Evolutionary conservation across 2,329 filamentous ascomycete species (phyloP), one percentile per base, ranked within the genome.

Genomic region (Cercospora sesami): DNA sequence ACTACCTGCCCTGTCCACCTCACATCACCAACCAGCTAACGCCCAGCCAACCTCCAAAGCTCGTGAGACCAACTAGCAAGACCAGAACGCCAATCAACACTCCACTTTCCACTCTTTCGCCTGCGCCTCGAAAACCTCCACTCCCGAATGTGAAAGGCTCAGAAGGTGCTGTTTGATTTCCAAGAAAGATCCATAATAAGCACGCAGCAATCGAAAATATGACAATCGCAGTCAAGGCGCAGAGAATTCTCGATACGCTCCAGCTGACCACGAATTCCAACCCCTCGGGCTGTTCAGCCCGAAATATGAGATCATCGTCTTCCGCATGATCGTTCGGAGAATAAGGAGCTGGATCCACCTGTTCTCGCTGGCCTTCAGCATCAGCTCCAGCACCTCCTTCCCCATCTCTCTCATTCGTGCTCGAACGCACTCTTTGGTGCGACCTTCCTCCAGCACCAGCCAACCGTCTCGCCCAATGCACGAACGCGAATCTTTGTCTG

Each of bases 381-480:
- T 61, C 58, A 21, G 21, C 18, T 8, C 28, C 36, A 10, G 21
- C 12, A 30, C 51, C 39, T 4, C 45, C 51, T 33, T 63, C 58
- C 48, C 64, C 42, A 36, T 69, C 9, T 23, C 68, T 48, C 18
- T 69, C 53, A 23, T 39, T 28, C 39, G 23, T 42, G 14, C 23
- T 33, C n/a, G 63, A 42, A 4, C 21, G 59, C 18, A 63, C 48
- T 31, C 65, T 26, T 21, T 57, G 59, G 23, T 30, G 69, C 12
- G 75, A 71, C 39, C 72, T 71, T 57, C 23, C 28, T 33, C 26
- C 4, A 53, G 60, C 30, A 30, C 42, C 53, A 10, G 79, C 77
- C 4, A 80, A 55, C 10, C 79, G 74, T 57, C 79, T 75, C 5
- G 79, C 80, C 81, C 81, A 83, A 55, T 81, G 77, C 14, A 83